Evolutionary conservation across 1,284 basidiomycete species (phyloP), one percentile per base, ranked within the genome.

Genomic region (Heliocybe sulcata): DNA sequence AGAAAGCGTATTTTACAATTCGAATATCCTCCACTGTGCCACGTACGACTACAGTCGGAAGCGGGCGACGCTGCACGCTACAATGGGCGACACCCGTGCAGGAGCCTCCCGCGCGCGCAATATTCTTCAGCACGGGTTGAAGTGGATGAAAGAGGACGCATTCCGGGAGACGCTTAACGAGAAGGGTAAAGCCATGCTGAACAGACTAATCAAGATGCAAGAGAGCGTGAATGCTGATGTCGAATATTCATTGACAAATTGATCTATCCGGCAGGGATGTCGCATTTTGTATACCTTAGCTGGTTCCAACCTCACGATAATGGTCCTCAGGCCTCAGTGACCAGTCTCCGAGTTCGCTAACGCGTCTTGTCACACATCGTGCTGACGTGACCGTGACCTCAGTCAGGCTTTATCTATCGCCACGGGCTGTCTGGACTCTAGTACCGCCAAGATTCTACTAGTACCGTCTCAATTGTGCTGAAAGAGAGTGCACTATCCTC

Each of bases 1-100:
- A 0, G 85, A 93, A 59, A 87, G 85, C 0, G 86, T 87, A 12
- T 92, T 92, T 67, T 92, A 92, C 68, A 90, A 90, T 64, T 84
- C 81, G 63, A 89, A 92, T 63, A 88, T 92, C 58, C 71, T 92
- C 27, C 88, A 92, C 62, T 86, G 85, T 55, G 87, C 82, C 8
- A 75, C 77, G 16, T 92, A 92, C 67, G 75, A 77, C 58, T 71
- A 79, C 1, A 66, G 66, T 27, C 65, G 68, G 22, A 75, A 71
- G 53, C 78, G 90, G 1, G 82, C 83, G 25, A 92, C 90, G 0
- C 72, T 93, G 10, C 90, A 92, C 62, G 90, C 80, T 0, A 83
- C 75, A 54, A 84, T 89, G 67, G 90, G 90, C 1, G 80, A 83
- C 57, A 72, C 74, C 0, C 74, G 77, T 1, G 87, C 85, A 0